Base-by-base conservation (phyloP, 768 basidiomycete species). In the Boletus sp. region DNA sequence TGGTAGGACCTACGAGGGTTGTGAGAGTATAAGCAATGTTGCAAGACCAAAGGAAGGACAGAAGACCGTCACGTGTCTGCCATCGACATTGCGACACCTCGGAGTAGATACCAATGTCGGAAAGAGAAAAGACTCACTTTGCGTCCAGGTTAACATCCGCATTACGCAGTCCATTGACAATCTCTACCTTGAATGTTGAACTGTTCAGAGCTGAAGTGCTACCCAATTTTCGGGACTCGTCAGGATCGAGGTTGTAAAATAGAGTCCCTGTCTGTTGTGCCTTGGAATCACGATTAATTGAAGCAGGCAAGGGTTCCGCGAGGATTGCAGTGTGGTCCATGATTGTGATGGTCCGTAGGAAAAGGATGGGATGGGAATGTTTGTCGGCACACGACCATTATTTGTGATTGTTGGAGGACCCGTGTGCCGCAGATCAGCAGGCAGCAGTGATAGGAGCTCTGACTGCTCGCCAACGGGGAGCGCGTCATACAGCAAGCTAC, bases 101-200 rank as follows among this genome's bases (percentile, higher is more conserved):
- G 70, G 67, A 63, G 34, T 42, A 33, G 53, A 43, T 23, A 45
- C n/a, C 21, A 44, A 38, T 23, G 23, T 29, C 43, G 4, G 68
- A 71, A 63, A 54, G 57, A 63, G 63, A 66, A 52, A 40, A 51
- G 62, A 61, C 87, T 84, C 74, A 90, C 90, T 83, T 87, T 43
- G 88, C 80, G 59, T 88, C 80, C 50, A 93, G 69, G 59, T 69
- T 77, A 13, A 77, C 63, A 40, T 75, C 71, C 32, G 77, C 77
- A 69, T 90, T 85, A 30, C 75, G 77, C 56, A 92, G 63, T 11
- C 84, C 85, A 50, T 88, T 82, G 56, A 80, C 79, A 19, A 73
- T 72, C 19, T 81, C 77, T 32, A 76, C 74, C 56, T 80, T 75
- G 25, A 66, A 63, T 15, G 75, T 69, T 30, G 62, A 68, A 23